Percentiles rank a stretch among this genome's conserved stretches.
Evolutionary conservation across 768 basidiomycete species (phyloP).

Genomic region (Lactarius hengduanensis): DNA sequence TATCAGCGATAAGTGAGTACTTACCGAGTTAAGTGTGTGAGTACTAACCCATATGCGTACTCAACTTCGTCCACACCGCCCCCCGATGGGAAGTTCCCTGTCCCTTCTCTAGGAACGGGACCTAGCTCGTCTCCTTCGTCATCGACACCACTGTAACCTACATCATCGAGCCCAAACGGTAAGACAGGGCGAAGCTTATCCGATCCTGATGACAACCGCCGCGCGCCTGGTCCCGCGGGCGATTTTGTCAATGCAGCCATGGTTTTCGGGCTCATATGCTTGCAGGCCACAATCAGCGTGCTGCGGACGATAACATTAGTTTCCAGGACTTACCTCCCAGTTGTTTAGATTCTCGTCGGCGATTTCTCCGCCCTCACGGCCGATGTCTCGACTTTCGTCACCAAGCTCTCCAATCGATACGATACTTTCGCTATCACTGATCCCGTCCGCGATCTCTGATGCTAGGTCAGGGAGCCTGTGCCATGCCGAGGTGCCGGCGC

Average conservation of each 20-base stretch:
- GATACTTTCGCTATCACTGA: conserved; percentile 94
- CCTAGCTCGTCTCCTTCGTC: conserved; percentile 73
- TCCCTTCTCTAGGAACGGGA: conserved; percentile 71
- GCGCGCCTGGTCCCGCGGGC: conserved; percentile 61
- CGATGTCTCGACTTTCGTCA: conserved; percentile 65
- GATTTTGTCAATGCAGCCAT: conserved; percentile 93
- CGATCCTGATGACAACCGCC: conserved; percentile 81
- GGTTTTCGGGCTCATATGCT: conserved; percentile 97
- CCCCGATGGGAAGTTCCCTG: conserved; percentile 70
- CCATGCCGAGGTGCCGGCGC: conserved; percentile 63
- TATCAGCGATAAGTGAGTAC: conserved; percentile 7
- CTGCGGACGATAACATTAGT: neutral
- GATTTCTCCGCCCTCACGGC: conserved; percentile 59
- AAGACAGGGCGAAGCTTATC: conserved; percentile 77
- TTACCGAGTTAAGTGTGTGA: neutral
- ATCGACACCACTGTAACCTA: conserved; percentile 57
- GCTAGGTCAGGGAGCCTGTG: conserved; percentile 77
- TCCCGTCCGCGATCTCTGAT: conserved; percentile 78
- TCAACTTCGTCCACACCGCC: conserved; percentile 90
- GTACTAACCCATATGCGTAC: conserved; percentile 76
- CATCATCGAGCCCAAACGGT: conserved; percentile 74
- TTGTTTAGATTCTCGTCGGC: conserved; percentile 86
- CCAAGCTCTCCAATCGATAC: conserved; percentile 86
- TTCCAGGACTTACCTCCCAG: conserved; percentile 75
- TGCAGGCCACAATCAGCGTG: conserved; percentile 7